Conservation (phyloP, 495 filamentous ascomycete species). For the Lophium mytilinum region DNA sequence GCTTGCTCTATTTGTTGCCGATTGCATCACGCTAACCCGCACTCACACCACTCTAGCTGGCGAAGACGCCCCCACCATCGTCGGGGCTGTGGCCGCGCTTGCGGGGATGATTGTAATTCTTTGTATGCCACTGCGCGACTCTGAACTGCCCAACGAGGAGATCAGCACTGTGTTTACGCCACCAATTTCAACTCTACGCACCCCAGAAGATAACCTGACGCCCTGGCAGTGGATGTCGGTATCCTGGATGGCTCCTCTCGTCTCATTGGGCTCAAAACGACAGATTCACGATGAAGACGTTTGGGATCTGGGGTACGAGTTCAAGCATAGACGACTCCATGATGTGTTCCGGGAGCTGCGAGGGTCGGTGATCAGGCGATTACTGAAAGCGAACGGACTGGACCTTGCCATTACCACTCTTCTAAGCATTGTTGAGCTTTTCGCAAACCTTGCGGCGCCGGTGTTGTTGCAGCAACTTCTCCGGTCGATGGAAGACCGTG, state of each 20-base stretch:
- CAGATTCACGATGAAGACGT: slow-evolving; percentile 70
- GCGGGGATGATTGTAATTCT: slow-evolving; percentile 47
- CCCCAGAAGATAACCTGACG: slow-evolving; percentile 72
- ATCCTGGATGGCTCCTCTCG: slow-evolving; percentile 73
- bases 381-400: slow-evolving; percentile 63
- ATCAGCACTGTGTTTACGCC: slow-evolving; percentile 52
- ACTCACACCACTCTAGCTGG: slow-evolving; percentile 20
- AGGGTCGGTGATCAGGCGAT: slow-evolving; percentile 60
- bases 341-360: slow-evolving; percentile 61
- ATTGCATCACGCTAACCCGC: slow-evolving; percentile 35
- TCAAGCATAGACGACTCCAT: slow-evolving; percentile 65
- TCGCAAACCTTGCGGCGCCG: slow-evolving; percentile 53
- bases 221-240: slow-evolving; percentile 78
- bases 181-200: slow-evolving; percentile 55
- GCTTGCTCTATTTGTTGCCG: slow-evolving; percentile 27
- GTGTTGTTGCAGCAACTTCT: slow-evolving; percentile 66
- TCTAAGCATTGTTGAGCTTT: slow-evolving; percentile 53
- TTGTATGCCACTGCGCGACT: slow-evolving; percentile 64
- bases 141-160: slow-evolving; percentile 45
- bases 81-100: slow-evolving; percentile 37
- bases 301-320: slow-evolving; percentile 66
- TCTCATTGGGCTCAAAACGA: slow-evolving; percentile 49
- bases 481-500: slow-evolving; percentile 51
- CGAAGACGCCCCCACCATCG: slow-evolving; percentile 35
- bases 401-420: slow-evolving; percentile 61